Evolutionary conservation across 2,329 filamentous ascomycete genomes (phyloP).

Genomic region (Endocalyx cinctus): DNA sequence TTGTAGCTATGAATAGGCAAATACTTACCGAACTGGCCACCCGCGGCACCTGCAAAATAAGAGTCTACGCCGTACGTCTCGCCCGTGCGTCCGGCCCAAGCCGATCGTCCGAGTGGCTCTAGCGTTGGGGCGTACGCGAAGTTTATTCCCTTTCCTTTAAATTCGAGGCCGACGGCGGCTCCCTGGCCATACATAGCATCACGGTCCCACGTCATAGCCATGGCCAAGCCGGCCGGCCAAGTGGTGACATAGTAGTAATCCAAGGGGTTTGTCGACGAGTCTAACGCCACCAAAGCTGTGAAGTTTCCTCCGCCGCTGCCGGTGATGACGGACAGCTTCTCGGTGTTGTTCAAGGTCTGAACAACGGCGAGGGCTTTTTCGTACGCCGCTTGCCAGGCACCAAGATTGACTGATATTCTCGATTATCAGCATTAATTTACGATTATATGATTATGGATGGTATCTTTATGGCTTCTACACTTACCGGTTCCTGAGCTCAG

Average conservation of each 20-base stretch:
- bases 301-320: conserved; percentile 30
- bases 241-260: conserved; percentile 23
- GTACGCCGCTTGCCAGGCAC: conserved; percentile 15
- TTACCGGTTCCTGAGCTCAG: conserved; percentile 13
- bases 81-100: conserved; percentile 17
- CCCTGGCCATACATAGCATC: conserved; percentile 9
- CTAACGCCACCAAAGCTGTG: conserved; percentile 10
- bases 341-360: conserved; percentile 27
- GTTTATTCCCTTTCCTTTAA: conserved; percentile 20
- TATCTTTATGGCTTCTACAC: conserved; percentile 1
- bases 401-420: conserved; percentile 17
- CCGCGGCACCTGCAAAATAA: conserved; percentile 7
- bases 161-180: conserved; percentile 12
- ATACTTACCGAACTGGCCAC: not conserved
- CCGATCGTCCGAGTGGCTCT: conserved; percentile 20
- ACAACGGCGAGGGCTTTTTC: conserved; percentile 25
- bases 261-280: conserved; percentile 15
- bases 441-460: no score
- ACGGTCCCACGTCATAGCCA: conserved; percentile 22
- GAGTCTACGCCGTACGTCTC: conserved; percentile 20
- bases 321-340: conserved; percentile 32
- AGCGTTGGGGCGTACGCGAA: conserved; percentile 20
- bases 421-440: no score
- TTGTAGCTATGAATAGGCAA: not conserved
- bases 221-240: conserved; percentile 19